Evolutionary conservation across 148 eudicot genomes (phyloP), one percentile per base, ranked within the genome.

Genomic region (Chenopodium album): DNA sequence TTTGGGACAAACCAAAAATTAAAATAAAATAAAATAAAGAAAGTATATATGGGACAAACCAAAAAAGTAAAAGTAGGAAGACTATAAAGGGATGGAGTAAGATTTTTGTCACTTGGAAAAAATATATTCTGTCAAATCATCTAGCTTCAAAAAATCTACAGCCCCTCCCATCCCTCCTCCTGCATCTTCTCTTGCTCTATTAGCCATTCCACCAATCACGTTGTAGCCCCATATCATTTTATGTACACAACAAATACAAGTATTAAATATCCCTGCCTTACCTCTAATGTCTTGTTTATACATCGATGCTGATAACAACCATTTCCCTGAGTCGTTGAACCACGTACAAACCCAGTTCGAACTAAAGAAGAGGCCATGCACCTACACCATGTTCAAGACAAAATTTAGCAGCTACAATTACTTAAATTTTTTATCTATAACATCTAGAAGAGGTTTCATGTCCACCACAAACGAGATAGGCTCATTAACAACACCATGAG

Each of bases 231-330:
- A 47, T 17, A 28, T 66, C 17, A 13, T 66, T 22, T n/a, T 14
- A 16, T 17, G 41, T 47, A 4, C 37, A 62, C 12, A 59, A 7
- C 32, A n/a, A 26, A n/a, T 46, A 32, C 16, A 78, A 13, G 62
- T 56, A 56, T 14, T 14, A 19, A 32, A 60, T 59, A 23, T 8
- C 62, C 66, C 37, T 79, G 76, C 7, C 80, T 78, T 92, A 93
- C 99, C 99, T 95, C 94, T 75, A 95, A 80, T 22, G 93, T 86
- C 79, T 85, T 85, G 87, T 94, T 90, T 78, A 88, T 52, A 85
- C 99, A 96, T 83, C 94, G 89, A 83, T 96, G 99, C 85, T 91
- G 94, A 84, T 96, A 96, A 85, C 99, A 96, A 85, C 99, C 99
- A 86, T 96, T 96, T 85, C 99, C 99, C 84, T 96, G 99, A 64